These are phyloP conservation scores for Gillenia trifoliata DNA, from an alignment of 306 rosid species.

Conservation along the genomic window DNA sequence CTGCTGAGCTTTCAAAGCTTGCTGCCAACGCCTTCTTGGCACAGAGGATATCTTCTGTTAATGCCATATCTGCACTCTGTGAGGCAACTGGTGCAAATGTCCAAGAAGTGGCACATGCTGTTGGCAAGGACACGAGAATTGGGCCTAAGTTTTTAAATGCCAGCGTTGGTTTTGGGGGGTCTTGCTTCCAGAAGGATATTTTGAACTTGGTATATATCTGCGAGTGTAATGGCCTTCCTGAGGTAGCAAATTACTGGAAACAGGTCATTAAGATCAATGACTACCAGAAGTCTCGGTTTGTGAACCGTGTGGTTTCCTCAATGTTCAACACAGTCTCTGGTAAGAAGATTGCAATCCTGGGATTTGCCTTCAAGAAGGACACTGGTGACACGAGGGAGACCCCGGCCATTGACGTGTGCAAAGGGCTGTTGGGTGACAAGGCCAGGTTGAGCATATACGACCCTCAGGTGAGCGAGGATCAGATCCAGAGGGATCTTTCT, in stretches of 20 bases:
- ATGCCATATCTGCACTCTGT: conserved; percentile 87
- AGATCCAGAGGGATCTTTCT: conserved; percentile 62
- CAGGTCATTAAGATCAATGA: conserved; percentile 87
- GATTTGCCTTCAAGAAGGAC: conserved; percentile 91
- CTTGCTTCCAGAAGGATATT: conserved; percentile 93
- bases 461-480: conserved; percentile 75
- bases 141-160: conserved; percentile 88
- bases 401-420: conserved; percentile 84
- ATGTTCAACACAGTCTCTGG: conserved; percentile 86
- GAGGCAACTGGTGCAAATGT: conserved; percentile 96
- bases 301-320: conserved; percentile 72
- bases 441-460: conserved; percentile 75
- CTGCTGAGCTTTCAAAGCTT: conserved; percentile 93
- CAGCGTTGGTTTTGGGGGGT: conserved; percentile 92
- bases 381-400: conserved; percentile 92
- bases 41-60: conserved; percentile 89
- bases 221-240: conserved; percentile 92
- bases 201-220: conserved; percentile 86
- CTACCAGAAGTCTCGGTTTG: conserved; percentile 82
- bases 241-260: conserved; percentile 91
- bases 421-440: conserved; percentile 73
- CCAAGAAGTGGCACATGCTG: conserved; percentile 68
- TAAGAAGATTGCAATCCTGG: conserved; percentile 70
- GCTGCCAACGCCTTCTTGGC: conserved; percentile 96
- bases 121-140: conserved; percentile 81